Evolutionary conservation across 2,329 filamentous ascomycete species (phyloP).

Genomic region (Cladosporium velox): DNA sequence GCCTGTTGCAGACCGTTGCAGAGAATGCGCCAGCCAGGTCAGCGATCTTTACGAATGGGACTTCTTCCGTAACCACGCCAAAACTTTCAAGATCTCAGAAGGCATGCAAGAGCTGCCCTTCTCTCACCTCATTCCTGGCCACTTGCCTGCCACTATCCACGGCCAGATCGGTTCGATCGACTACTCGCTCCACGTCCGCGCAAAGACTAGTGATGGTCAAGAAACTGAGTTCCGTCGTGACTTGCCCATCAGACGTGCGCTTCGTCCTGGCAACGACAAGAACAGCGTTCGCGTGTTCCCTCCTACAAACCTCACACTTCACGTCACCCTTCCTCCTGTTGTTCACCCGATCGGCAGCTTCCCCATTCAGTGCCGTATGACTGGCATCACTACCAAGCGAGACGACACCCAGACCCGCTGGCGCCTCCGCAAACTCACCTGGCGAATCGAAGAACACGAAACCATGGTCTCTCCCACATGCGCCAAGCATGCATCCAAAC

Average conservation of each 20-base stretch:
- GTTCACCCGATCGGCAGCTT: conserved; percentile 85
- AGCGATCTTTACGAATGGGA: conserved; percentile 78
- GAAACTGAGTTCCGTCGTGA: conserved; percentile 66
- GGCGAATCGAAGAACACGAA: conserved; percentile 88
- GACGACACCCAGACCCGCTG: conserved; percentile 73
- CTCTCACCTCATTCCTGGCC: conserved; percentile 79
- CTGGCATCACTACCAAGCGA: conserved; percentile 77
- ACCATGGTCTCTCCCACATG: conserved; percentile 80
- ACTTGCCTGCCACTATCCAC: conserved; percentile 81
- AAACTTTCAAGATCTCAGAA: conserved; percentile 44
- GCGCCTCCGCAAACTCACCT: conserved; percentile 87
- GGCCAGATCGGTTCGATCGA: conserved; percentile 71
- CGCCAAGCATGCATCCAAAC: conserved; percentile 68
- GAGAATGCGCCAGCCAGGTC: conserved; percentile 69
- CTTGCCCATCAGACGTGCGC: conserved; percentile 75
- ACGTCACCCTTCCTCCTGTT: conserved; percentile 77
- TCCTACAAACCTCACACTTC: conserved; percentile 88
- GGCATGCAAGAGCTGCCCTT: conserved; percentile 82
- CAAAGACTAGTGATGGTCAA: conserved; percentile 61
- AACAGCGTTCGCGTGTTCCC: conserved; percentile 93
- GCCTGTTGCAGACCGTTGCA: conserved; percentile 77
- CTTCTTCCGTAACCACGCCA: conserved; percentile 60
- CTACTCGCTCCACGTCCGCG: conserved; percentile 74
- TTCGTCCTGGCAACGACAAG: conserved; percentile 77
- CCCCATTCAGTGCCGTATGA: conserved; percentile 75